phyloP scores from a whole-genome alignment of 2,329 filamentous ascomycete species.

The Penicillium sp. region DNA sequence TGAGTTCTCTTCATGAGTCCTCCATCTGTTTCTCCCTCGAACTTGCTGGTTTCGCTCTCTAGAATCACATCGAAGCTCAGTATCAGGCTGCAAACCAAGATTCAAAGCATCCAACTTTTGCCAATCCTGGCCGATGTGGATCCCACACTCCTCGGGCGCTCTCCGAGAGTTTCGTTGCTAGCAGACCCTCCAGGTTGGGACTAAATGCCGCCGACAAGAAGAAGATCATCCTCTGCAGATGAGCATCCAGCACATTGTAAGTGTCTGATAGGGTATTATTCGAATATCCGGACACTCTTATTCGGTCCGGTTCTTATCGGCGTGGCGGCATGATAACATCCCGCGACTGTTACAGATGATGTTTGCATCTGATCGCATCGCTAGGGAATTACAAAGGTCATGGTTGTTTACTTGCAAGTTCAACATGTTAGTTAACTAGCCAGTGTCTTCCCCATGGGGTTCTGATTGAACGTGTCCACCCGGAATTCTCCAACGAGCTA shows the following conservation, averaged over 20 bases:
- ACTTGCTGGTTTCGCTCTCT: neutral
- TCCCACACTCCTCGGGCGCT: constrained; percentile 6
- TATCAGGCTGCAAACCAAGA: neutral
- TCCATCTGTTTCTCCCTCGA: neutral
- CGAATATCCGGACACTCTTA: constrained; percentile 14
- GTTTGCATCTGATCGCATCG: constrained; percentile 10
- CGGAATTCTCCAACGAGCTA: neutral
- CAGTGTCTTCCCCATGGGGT: constrained; percentile 2
- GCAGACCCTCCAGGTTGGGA: constrained; percentile 1
- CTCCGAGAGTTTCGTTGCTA: constrained; percentile 8
- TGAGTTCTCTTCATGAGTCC: neutral
- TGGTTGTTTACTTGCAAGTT: neutral
- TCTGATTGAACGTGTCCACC: constrained; percentile 1
- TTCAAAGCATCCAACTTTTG: neutral
- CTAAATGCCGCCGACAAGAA: neutral
- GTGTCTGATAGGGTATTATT: constrained; percentile 9
- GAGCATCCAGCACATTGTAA: neutral
- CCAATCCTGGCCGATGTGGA: neutral
- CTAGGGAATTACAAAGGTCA: neutral
- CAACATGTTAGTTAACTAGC: neutral
- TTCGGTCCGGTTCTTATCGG: constrained; percentile 14
- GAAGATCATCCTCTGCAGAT: neutral
- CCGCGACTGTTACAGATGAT: constrained; percentile 15
- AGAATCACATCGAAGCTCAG: neutral
- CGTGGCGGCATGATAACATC: constrained; percentile 16